Evolutionary conservation across 371 early-diverging fungal genomes (phyloP), one percentile per base, ranked within the genome.

Genomic region (Apophysomyces sp.): DNA sequence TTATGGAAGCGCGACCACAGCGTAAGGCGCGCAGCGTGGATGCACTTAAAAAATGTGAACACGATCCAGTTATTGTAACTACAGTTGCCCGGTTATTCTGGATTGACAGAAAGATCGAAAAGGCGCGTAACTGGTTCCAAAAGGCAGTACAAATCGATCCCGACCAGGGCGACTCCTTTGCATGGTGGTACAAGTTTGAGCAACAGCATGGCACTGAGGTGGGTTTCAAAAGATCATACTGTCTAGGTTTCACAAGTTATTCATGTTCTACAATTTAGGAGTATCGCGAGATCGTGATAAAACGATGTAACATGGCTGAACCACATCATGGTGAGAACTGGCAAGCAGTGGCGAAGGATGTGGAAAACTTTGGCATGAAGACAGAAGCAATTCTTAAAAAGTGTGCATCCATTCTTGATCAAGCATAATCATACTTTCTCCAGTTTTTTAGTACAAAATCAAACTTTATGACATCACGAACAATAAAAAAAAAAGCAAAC

Each of bases 181-280:
- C 95, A 8, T 98, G 95, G 94, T 94, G 90, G 87, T 89, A 89
- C 61, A 89, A 90, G 58, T 97, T 98, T 78, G 98, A 98, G 75
- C 56, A 75, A 44, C 83, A 88, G 63, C 89, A 94, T 65, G 93
- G 95, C 0, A 84, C 78, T 12, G 81, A 81, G 59, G 78, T 82
- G 61, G 73, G 65, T 36, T 34, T 11, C 4, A 12, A n/a, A n/a
- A n/a, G n/a, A 16, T n/a, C n/a, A 13, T 21, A 15, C 13, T 52
- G 15, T 58, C 13, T 58, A 44, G 29, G 11, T 49, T 11, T 32
- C 3, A 16, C 9, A 51, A 52, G 18, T 21, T 30, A 30, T 27
- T 26, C n/a, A 29, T 59, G 2, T 24, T 15, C 37, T 15, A 32
- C 40, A 21, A 6, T 54, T 37, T 61, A 68, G 55, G 82, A 81